Percentiles rank a stretch among this genome's conserved stretches.
These are phyloP conservation scores for Rhodomyrtus psidioides DNA, from an alignment of 441 rosid species.

Conservation along the genomic window DNA sequence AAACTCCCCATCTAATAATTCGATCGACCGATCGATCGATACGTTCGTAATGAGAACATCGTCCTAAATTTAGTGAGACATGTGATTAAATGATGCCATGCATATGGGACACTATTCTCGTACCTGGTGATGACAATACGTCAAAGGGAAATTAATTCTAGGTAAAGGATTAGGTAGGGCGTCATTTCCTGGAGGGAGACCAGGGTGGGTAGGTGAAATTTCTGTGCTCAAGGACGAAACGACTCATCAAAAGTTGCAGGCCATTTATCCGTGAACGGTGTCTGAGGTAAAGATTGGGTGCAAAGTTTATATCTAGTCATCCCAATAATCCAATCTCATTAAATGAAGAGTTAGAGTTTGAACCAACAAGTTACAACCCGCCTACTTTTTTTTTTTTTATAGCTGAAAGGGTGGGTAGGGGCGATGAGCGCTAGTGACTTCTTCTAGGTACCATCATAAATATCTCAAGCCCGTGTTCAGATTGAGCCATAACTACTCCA, in stretches of 20 bases:
- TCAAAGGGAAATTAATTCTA: neutral
- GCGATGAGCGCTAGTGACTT: too few relatives aligned
- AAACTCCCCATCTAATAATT: neutral
- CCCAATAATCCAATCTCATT: neutral
- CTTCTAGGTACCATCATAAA: neutral
- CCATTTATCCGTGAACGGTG: neutral
- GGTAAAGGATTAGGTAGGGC: neutral
- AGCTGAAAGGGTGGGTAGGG: neutral
- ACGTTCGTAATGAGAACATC: neutral
- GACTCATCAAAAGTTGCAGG: neutral
- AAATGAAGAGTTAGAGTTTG: neutral
- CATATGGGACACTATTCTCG: neutral
- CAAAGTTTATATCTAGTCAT: neutral
- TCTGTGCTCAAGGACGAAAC: neutral
- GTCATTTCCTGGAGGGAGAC: neutral
- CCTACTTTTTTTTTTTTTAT: neutral
- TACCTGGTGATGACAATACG: neutral
- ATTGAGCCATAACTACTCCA: neutral
- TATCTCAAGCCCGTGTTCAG: neutral
- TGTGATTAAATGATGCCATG: neutral
- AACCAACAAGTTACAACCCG: neutral
- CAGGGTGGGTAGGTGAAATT: neutral
- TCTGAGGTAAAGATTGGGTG: neutral
- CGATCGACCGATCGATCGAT: neutral
- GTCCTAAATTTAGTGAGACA: neutral